Percentiles rank a stretch among this genome's conserved stretches.
Conservation (phyloP, 1,284 basidiomycete genomes). For the Dichomitus squalens region DNA sequence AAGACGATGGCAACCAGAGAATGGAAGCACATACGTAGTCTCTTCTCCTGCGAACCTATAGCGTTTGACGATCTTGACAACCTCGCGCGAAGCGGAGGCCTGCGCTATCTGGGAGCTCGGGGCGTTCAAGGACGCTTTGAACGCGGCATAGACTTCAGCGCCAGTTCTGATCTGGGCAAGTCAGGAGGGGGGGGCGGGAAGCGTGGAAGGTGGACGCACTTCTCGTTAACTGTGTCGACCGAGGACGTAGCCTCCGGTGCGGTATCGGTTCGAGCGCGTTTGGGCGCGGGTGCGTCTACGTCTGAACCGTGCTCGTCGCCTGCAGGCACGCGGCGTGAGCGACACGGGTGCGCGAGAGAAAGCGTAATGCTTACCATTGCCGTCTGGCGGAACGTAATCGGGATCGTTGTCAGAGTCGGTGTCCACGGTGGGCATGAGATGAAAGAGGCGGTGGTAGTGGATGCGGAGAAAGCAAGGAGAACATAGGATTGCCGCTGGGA, state of each 20-base stretch:
- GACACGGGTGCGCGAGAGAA: not conserved
- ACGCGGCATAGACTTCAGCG: conserved; percentile 18
- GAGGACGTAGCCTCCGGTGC: conserved; percentile 23
- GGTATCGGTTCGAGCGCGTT: conserved; percentile 23
- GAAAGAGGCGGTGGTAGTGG: conserved; percentile 11
- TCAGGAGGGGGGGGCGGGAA: conserved; percentile 7
- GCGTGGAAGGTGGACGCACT: conserved; percentile 14
- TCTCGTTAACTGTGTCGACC: conserved; percentile 2
- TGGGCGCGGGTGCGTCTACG: conserved; percentile 12
- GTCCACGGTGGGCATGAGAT: conserved; percentile 18
- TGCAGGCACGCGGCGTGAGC: not conserved
- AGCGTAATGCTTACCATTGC: conserved; percentile 22
- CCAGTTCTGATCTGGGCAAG: conserved; percentile 22
- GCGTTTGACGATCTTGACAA: conserved; percentile 65
- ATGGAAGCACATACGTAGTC: conserved; percentile 53
- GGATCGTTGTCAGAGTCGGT: conserved; percentile 68
- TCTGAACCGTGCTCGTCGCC: conserved; percentile 12
- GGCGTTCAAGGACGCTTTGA: conserved; percentile 23
- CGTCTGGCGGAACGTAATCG: conserved; percentile 62
- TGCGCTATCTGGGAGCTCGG: not conserved
- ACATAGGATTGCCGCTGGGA: conserved; percentile 9
- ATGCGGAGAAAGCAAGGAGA: conserved; percentile 11
- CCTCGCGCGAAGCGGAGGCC: conserved; percentile 5
- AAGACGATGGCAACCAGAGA: not conserved
- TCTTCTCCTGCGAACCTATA: conserved; percentile 77